Evolutionary conservation across 176 grass and related monocot genomes (phyloP).

Genomic region (Bromus sterilis): DNA sequence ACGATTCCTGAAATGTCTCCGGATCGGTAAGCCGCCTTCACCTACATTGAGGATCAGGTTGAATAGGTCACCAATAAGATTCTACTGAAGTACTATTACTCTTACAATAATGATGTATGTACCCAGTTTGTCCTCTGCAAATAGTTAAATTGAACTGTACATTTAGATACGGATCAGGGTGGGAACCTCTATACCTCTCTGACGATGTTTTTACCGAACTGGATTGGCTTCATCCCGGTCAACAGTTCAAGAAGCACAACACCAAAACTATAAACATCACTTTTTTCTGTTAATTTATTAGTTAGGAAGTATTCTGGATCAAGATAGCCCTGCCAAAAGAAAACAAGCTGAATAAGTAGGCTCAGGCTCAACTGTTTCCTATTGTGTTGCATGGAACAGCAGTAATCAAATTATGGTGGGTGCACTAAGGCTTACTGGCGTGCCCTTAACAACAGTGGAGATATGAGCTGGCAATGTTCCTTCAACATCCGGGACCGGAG

Average conservation of each 20-base stretch:
- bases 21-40: conserved; percentile 42
- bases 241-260: conserved; percentile 83
- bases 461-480: conserved; percentile 63
- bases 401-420: not conserved
- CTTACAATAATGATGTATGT: too few relatives aligned
- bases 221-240: conserved; percentile 87
- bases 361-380: not conserved
- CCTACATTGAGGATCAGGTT: conserved; percentile 39
- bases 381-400: not conserved
- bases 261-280: conserved; percentile 84
- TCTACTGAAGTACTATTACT: not conserved
- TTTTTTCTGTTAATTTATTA: conserved; percentile 85
- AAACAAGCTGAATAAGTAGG: not conserved
- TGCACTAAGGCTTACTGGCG: conserved; percentile 55
- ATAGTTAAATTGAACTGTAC: not conserved
- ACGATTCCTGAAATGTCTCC: conserved; percentile 43
- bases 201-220: conserved; percentile 87
- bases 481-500: conserved; percentile 58
- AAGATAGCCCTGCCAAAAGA: conserved; percentile 74
- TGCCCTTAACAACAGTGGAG: conserved; percentile 88
- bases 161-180: not conserved
- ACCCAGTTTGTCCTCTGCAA: not conserved
- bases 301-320: conserved; percentile 96
- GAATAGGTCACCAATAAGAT: not conserved
- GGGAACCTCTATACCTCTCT: conserved; percentile 52